A percentile compares a stretch with the other conserved stretches of the same genome.
Conservation (phyloP, 345 rosid genomes). For the Microthlaspi erraticum region DNA sequence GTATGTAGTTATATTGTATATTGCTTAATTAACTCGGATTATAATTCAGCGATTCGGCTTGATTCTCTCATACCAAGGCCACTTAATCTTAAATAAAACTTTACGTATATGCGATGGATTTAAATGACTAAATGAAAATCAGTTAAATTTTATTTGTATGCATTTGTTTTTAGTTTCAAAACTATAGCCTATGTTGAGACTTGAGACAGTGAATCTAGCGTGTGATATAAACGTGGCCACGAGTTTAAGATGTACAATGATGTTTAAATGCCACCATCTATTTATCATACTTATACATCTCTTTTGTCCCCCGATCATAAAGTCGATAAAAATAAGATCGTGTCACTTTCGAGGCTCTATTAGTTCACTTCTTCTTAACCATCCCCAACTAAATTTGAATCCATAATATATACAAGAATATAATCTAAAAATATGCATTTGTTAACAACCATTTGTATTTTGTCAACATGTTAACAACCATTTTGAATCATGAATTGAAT, state of each 20-base stretch:
- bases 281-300: slow-evolving; percentile 24
- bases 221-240: slow-evolving; percentile 16
- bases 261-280: slow-evolving; percentile 31
- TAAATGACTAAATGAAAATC: neutral
- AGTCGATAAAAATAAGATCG: slow-evolving; percentile 34
- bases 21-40: neutral
- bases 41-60: neutral
- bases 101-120: neutral
- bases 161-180: neutral
- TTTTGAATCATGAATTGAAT: neutral
- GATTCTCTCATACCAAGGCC: neutral
- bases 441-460: too few species aligned
- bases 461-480: too few species aligned
- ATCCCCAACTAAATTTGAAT: slow-evolving; percentile 44
- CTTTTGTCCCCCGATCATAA: slow-evolving; percentile 22
- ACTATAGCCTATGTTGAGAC: neutral
- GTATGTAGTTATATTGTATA: slow-evolving; percentile 6
- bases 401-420: neutral
- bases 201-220: neutral
- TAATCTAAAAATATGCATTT: too few species aligned
- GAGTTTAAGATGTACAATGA: slow-evolving; percentile 23
- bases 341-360: slow-evolving; percentile 40
- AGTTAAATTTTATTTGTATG: neutral
- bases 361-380: slow-evolving; percentile 46
- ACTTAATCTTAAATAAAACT: neutral